Evolutionary conservation across 176 grass and related monocot species (phyloP), one percentile per base, ranked within the genome.

Genomic region (bread wheat (Triticum aestivum)): DNA sequence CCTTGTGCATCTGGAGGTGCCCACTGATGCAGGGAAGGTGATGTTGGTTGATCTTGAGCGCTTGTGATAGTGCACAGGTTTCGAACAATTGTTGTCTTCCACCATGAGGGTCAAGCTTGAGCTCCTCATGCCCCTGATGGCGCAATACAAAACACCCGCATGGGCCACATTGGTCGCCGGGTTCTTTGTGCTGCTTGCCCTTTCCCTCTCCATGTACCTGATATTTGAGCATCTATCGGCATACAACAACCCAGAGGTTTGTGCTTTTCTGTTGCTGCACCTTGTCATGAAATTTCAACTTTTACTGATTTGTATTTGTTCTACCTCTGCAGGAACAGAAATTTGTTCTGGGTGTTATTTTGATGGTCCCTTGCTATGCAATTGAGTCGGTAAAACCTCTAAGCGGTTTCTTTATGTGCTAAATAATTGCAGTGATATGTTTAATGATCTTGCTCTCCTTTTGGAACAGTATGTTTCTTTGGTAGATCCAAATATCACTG

Each of bases 311-410:
- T 90, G 12, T 24, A 52, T 64, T 62, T 86, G 17, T 83, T 85
- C 69, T 84, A 58, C 84, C 63, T 91, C 80, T 73, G 21, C 93
- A 98, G 97, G 97, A 98, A 88, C 97, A 98, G 44, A 98, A 94
- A 81, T 98, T 98, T 91, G 87, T 96, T 80, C 90, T 98, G 27
- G 97, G 97, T 70, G 97, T 96, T 84, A 95, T 98, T 39, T 86
- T 98, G 54, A 98, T 96, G 94, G 97, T 98, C 29, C 97, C 97
- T 78, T 98, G 90, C 77, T 98, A 98, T 85, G 88, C 94, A 34
- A 83, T 98, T 80, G 97, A 96, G 79, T 98, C 94, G 39, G 97
- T 96, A 84, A 96, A 87, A 4, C 45, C 67, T 84, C 61, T 59
- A 14, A 84, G 29, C 52, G 63, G 33, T 86, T 75, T 59, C 4